Evolutionary conservation across 2,329 filamentous ascomycete species (phyloP), one percentile per base, ranked within the genome.

Genomic region (Penicillium rolfsii): DNA sequence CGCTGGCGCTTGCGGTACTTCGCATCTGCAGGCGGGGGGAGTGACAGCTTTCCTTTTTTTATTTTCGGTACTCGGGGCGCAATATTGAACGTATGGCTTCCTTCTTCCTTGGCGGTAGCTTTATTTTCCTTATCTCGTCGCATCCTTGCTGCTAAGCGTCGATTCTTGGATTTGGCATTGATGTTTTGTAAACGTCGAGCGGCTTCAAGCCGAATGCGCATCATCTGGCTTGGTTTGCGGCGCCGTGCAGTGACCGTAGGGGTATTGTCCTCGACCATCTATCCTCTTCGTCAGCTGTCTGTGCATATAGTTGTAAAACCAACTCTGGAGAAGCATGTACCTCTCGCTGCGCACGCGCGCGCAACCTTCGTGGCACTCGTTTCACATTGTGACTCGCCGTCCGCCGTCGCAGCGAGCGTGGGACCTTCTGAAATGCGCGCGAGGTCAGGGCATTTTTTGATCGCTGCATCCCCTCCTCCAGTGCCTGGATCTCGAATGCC

Each of bases 381-480:
- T 94, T 96, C 38, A 91, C 90, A 83, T 99, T 97, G 78, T 99
- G 95, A 75, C 93, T 97, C 22, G 94, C 95, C 0, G 94, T 97
- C 69, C 95, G 85, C 65, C 95, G 84, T 66, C 95, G 84, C 84
- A 99, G 80, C 53, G 89, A 88, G 67, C 92, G 86, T 1, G 95
- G 95, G 5, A 99, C 90, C 68, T 91, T 87, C 76, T 99, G 95
- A 72, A 98, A 98, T 14, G 94, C 93, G 55, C 94, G 85, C 59
- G 86, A 88, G 46, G 85, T 82, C 62, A 87, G 70, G 1, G 79
- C 81, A 65, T 82, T 81, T 74, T 90, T 93, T 50, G 91, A 89
- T 38, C 85, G 87, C 57, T 85, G 83, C 84, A 98, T 95, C 62
- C 91, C 91, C 71, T 89, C 83, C 73, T 97, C 91, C 50, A 98